A percentile compares a stretch with the other conserved stretches of the same genome.
These are phyloP conservation scores for Jacaranda mimosifolia DNA, from an alignment of 257 asterid species.

Conservation along the genomic window DNA sequence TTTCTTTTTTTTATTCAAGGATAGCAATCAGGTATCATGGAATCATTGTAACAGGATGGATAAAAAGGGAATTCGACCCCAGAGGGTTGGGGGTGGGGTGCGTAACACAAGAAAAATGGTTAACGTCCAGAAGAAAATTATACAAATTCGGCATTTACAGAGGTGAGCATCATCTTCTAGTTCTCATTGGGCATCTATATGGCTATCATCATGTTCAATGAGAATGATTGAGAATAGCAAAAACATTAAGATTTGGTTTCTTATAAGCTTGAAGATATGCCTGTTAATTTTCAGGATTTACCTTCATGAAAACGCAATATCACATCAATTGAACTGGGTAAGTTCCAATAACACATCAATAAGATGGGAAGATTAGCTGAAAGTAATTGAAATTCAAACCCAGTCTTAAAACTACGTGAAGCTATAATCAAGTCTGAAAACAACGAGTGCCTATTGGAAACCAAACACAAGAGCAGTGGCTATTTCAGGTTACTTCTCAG, in stretches of 20 bases:
- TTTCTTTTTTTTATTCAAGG: not conserved
- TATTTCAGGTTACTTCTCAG: not conserved
- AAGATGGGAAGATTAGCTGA: not conserved
- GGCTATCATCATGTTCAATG: not conserved
- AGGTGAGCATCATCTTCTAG: not conserved
- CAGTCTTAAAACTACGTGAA: not conserved
- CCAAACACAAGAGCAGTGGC: not conserved
- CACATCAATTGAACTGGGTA: no score
- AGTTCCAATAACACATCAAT: not conserved
- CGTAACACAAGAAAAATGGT: no score
- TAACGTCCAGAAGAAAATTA: no score
- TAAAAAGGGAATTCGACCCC: not conserved
- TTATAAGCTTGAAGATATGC: no score
- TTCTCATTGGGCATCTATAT: not conserved
- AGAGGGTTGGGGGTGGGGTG: no score
- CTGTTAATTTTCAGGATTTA: no score
- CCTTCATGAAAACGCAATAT: no score
- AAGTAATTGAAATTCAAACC: no score
- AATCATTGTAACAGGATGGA: not conserved
- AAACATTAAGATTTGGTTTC: no score
- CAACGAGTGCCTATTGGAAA: not conserved
- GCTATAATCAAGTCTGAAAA: not conserved
- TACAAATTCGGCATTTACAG: not conserved
- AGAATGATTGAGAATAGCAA: no score
- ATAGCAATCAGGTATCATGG: not conserved